phyloP scores from a whole-genome alignment of 176 grass and related monocot genomes.

The Leersia perrieri region DNA sequence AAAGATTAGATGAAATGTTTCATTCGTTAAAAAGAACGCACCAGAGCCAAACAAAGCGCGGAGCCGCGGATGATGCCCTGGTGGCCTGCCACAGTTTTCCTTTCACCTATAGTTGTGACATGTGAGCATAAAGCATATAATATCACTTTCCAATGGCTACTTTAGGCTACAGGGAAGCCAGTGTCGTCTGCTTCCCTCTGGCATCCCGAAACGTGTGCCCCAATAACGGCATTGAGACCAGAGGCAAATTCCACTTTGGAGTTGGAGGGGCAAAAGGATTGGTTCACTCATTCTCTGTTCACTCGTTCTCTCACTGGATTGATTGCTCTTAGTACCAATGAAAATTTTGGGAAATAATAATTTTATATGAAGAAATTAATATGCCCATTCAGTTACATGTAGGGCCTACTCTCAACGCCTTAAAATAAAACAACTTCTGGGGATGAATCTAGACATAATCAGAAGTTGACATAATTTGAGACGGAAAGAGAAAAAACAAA shows the following conservation, averaged over 20 bases:
- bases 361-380: conserved; percentile 13
- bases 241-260: conserved; percentile 47
- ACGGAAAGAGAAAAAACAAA: too few species aligned
- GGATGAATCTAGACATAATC: too few species aligned
- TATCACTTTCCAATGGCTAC: conserved; percentile 30
- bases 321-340: not conserved
- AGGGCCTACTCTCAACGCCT: too few species aligned
- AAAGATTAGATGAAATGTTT: too few species aligned
- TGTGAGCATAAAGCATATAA: conserved; percentile 4
- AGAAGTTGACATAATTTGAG: too few species aligned
- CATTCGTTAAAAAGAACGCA: too few species aligned
- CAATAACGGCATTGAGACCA: conserved; percentile 56
- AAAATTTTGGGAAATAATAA: conserved; percentile 7
- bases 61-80: not conserved
- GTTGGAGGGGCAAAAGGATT: conserved; percentile 5
- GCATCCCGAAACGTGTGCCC: conserved; percentile 58
- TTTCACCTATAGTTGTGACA: not conserved
- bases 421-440: too few species aligned
- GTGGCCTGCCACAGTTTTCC: not conserved
- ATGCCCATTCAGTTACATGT: conserved; percentile 2
- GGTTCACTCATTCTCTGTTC: conserved; percentile 15
- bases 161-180: conserved; percentile 51
- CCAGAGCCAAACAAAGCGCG: not conserved
- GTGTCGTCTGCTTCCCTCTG: conserved; percentile 47
- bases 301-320: not conserved